Conservation (phyloP, 75 land plant genomes). For the Sequoia sempervirens region DNA sequence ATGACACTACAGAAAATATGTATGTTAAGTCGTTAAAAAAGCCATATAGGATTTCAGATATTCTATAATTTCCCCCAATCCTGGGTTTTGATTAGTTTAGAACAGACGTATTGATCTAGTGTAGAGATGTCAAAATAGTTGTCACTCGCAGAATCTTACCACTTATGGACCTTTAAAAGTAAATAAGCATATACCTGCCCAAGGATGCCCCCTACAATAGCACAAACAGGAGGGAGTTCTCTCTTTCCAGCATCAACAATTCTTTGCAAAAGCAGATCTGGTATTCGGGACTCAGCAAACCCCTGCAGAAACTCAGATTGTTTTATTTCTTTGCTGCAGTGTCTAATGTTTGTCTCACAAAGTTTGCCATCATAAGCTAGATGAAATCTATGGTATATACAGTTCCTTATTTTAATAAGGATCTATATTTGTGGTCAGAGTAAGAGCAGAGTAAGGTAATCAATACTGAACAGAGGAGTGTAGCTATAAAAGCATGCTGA, state of each 20-base stretch:
- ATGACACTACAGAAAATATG: neutral
- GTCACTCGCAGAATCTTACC: neutral
- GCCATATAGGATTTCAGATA: neutral
- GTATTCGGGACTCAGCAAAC: constrained; percentile 58
- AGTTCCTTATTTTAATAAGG: neutral
- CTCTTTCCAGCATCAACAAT: constrained; percentile 33
- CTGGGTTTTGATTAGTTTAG: neutral
- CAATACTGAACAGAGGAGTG: neutral
- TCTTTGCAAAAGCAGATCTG: constrained; percentile 59
- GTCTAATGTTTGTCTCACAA: neutral
- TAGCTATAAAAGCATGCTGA: neutral
- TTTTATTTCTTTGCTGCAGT: constrained; percentile 4
- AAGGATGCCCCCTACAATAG: constrained; percentile 92
- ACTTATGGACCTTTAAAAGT: neutral
- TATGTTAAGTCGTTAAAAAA: neutral
- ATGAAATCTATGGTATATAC: neutral
- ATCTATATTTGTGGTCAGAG: neutral
- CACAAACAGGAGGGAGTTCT: constrained; percentile 94
- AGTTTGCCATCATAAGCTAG: neutral
- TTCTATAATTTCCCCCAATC: neutral
- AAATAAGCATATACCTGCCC: constrained; percentile 66
- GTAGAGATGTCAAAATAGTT: neutral
- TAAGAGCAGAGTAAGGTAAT: neutral
- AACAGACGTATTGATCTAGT: neutral
- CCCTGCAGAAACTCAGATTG: constrained; percentile 40